Evolutionary conservation across 106 monocot genomes (phyloP).

Genomic region (Apostasia ramifera): DNA sequence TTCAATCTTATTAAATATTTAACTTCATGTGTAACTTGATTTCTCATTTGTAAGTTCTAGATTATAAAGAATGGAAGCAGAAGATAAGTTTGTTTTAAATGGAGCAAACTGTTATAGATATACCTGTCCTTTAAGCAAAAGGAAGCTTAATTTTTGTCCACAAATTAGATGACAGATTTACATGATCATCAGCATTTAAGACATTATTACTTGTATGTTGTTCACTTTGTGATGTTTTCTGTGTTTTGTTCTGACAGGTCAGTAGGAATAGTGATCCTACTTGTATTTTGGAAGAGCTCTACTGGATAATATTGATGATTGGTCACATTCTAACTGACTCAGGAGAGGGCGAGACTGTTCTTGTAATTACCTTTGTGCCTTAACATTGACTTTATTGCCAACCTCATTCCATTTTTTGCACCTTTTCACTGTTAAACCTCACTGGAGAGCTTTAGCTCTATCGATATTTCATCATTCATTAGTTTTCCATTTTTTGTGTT

Average conservation of each 20-base stretch:
- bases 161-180: too few species aligned
- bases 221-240: not conserved
- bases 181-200: not conserved
- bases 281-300: constrained; percentile 76
- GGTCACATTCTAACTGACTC: constrained; percentile 92
- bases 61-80: too few species aligned
- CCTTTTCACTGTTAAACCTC: too few species aligned
- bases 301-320: constrained; percentile 85
- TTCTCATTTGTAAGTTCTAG: too few species aligned
- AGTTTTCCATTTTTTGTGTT: not conserved
- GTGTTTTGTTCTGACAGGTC: constrained; percentile 24
- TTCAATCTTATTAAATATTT: too few species aligned
- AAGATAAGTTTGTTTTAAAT: too few species aligned
- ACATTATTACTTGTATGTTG: not conserved
- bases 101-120: too few species aligned
- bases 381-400: constrained; percentile 1
- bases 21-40: too few species aligned
- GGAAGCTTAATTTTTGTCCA: too few species aligned
- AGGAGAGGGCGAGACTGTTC: constrained; percentile 77
- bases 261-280: constrained; percentile 59
- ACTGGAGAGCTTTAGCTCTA: not conserved
- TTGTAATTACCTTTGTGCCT: constrained; percentile 46
- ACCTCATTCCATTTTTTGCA: not conserved
- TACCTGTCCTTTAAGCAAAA: too few species aligned
- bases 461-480: not conserved